Evolutionary conservation across 2,329 filamentous ascomycete species (phyloP).

Genomic region (Coniochaeta sp.): DNA sequence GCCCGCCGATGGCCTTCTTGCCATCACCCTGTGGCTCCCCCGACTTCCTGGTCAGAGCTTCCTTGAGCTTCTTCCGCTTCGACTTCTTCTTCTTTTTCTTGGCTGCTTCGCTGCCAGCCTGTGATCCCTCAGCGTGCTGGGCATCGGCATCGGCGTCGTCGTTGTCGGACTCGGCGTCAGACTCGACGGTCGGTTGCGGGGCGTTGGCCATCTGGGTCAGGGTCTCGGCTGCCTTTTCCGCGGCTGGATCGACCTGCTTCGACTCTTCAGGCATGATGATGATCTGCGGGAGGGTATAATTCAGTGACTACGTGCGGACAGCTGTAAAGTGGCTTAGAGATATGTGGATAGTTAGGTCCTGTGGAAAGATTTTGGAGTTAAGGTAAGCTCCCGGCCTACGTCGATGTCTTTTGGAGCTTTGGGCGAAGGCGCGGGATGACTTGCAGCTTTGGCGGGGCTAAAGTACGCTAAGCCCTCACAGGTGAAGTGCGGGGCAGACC

Average conservation of each 20-base stretch:
- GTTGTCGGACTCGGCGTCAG: constrained; percentile 37
- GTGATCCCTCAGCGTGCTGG: constrained; percentile 27
- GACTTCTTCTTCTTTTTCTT: constrained; percentile 57
- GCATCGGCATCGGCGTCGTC: constrained; percentile 32
- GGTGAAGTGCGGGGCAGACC: not conserved
- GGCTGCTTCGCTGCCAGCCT: constrained; percentile 16
- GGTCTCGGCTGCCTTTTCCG: constrained; percentile 30
- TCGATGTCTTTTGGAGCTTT: not conserved
- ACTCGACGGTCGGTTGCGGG: constrained; percentile 37
- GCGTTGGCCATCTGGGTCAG: constrained; percentile 29
- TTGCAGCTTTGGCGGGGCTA: not conserved
- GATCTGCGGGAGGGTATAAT: not conserved
- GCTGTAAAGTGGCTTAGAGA: too few species aligned
- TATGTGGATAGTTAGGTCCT: not conserved
- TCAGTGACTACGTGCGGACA: not conserved
- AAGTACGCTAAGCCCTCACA: not conserved
- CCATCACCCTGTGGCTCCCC: constrained; percentile 29
- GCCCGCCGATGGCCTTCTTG: constrained; percentile 43
- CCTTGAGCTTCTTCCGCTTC: constrained; percentile 55
- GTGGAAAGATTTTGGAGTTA: not conserved
- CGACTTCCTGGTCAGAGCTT: constrained; percentile 27
- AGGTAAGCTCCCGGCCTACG: not conserved
- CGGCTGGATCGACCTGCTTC: constrained; percentile 49
- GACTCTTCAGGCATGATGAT: constrained; percentile 51
- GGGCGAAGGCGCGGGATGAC: not conserved